These are phyloP conservation scores for Rhizophagus prolifer DNA, from an alignment of 192 early-diverging fungal genomes.

Conservation along the genomic window DNA sequence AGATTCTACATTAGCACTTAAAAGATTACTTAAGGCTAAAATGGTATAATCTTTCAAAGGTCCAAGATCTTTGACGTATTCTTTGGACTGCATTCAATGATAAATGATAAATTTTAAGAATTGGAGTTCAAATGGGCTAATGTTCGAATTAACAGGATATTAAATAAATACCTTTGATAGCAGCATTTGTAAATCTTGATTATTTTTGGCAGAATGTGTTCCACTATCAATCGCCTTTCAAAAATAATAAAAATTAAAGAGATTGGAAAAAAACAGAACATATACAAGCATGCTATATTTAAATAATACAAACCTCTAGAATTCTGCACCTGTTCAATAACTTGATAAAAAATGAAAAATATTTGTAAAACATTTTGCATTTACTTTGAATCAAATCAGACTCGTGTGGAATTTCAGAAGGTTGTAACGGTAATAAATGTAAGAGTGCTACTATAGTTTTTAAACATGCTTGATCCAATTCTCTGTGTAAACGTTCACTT, in stretches of 20 bases:
- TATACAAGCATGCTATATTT: not conserved
- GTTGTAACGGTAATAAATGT: slow-evolving; percentile 69
- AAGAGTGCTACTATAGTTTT: slow-evolving; percentile 73
- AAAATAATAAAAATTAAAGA: not conserved
- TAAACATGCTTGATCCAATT: slow-evolving; percentile 78
- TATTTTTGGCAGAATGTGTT: slow-evolving; percentile 24
- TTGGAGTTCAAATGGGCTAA: no score
- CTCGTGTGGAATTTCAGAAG: slow-evolving; percentile 55
- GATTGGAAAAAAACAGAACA: not conserved
- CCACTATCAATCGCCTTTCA: slow-evolving; percentile 23
- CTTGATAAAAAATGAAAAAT: slow-evolving; percentile 77
- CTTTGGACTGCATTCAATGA: slow-evolving; percentile 45
- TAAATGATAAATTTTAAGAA: not conserved
- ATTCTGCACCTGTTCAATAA: slow-evolving; percentile 64
- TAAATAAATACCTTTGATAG: slow-evolving; percentile 28
- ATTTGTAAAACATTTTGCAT: slow-evolving; percentile 64
- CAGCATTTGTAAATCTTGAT: slow-evolving; percentile 34
- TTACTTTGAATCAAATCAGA: slow-evolving; percentile 59
- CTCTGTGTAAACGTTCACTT: slow-evolving; percentile 65
- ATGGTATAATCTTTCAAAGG: slow-evolving; percentile 84
- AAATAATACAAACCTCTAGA: slow-evolving; percentile 46
- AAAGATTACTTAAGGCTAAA: slow-evolving; percentile 82
- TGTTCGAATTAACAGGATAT: not conserved
- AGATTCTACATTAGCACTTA: slow-evolving; percentile 90
- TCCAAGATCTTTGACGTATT: slow-evolving; percentile 58